Base-by-base conservation (phyloP, 2,329 filamentous ascomycete genomes). In the Bertia moriformis region DNA sequence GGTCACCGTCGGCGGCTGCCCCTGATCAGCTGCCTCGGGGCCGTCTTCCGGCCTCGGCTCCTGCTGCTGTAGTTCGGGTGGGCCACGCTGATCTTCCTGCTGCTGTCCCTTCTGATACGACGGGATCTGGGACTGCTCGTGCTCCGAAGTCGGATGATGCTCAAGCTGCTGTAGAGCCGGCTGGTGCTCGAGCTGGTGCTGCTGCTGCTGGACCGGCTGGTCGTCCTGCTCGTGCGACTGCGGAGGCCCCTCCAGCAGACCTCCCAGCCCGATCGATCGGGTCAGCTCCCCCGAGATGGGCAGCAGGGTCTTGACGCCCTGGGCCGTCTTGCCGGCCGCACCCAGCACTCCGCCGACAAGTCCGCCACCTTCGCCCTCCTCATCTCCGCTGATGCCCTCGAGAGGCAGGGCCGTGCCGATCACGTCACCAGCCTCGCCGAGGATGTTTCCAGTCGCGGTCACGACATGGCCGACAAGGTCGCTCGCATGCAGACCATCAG, bases 391-490 rank as follows among this genome's bases (percentile, higher is more conserved):
- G 35, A 52, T 50, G 4, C 49, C 48, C 39, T 46, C 58, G 46
- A 63, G 43, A 45, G 50, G 43, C 27, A 45, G 38, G 2, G 55
- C 60, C 47, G 63, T 61, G 41, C 62, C 63, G 15, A 63, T 51
- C 29, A 62, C 55, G 38, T 66, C 61, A 4, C 62, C 61, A 4
- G 55, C 46, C 32, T 49, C 48, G 45, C 48, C 54, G 37, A 61
- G 47, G 32, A 61, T 49, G 13, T 61, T 56, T 12, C 58, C 58
- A 5, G 50, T 50, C 4, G 49, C 45, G 18, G 52, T 59, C 22
- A 62, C 58, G 27, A 56, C 55, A 45, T 58, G 62, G 27, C 63
- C 65, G 29, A 55, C 50, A 10, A 67, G 52, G 22, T 62, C 57
- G 39, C 59, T 53, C 19, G 59, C 22, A n/a, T 7, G 46, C 33